Evolutionary conservation across 495 filamentous ascomycete genomes (phyloP).

Genomic region (Penicillium desertorum): DNA sequence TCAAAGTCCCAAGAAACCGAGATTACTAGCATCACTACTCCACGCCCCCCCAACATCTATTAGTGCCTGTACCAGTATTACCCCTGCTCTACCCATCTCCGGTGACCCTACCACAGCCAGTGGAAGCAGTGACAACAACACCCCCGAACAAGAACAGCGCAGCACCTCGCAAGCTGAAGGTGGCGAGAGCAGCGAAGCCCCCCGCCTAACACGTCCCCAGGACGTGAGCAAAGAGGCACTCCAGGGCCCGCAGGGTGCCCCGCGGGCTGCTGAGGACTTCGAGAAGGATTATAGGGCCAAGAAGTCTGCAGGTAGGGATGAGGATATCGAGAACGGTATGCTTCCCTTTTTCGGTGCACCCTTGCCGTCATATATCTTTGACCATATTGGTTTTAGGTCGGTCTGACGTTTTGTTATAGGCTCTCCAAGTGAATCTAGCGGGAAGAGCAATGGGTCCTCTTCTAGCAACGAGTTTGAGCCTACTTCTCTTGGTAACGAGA

Average conservation of each 20-base stretch:
- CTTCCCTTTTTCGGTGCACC: not conserved
- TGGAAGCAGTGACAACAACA: conserved; percentile 6
- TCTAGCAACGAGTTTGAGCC: conserved; percentile 9
- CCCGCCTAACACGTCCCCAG: not conserved
- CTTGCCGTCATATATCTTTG: not conserved
- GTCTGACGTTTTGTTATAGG: not conserved
- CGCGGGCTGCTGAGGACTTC: conserved; percentile 30
- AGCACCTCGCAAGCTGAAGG: not conserved
- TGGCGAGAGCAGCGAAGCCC: conserved; percentile 5
- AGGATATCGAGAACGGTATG: conserved; percentile 6
- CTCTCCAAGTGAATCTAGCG: conserved; percentile 1
- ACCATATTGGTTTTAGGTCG: not conserved
- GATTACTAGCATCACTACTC: not conserved
- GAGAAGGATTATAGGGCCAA: conserved; percentile 26
- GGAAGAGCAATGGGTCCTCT: not conserved
- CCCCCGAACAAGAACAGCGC: conserved; percentile 5
- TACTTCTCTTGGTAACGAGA: conserved; percentile 2
- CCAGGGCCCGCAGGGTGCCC: conserved; percentile 33
- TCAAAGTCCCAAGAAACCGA: not conserved
- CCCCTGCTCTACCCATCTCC: conserved; percentile 1
- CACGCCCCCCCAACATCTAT: not conserved
- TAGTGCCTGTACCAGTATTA: not conserved
- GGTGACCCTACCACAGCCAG: not conserved
- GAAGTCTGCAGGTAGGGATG: conserved; percentile 1
- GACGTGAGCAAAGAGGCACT: conserved; percentile 39